These are phyloP conservation scores for Houttuynia cordata DNA, from an alignment of 164 flowering plant genomes.

Conservation along the genomic window DNA sequence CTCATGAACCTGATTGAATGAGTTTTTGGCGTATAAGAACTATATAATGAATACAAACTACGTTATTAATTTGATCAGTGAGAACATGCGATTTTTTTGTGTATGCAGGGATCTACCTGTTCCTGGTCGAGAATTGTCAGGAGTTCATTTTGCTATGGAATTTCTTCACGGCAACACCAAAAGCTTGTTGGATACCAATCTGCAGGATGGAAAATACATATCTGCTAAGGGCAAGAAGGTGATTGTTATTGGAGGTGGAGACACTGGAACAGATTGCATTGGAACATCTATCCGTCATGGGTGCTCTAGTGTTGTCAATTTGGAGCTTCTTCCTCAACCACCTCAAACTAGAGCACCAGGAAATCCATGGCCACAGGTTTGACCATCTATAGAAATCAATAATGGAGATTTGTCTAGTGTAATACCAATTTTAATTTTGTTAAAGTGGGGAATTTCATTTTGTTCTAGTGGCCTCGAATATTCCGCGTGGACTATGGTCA, in stretches of 20 bases:
- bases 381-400: background rate
- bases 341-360: slow-evolving; percentile 78
- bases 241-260: slow-evolving; percentile 98
- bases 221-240: slow-evolving; percentile 97
- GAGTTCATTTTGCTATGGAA: slow-evolving; percentile 95
- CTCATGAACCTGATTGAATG: background rate
- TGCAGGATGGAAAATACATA: slow-evolving; percentile 73
- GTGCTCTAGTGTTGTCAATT: slow-evolving; percentile 59
- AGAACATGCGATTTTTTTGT: background rate
- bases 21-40: too few species aligned
- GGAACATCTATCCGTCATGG: slow-evolving; percentile 96
- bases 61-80: background rate
- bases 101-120: slow-evolving; percentile 85
- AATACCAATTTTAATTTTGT: too few species aligned
- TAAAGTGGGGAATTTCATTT: background rate
- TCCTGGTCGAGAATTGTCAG: slow-evolving; percentile 77
- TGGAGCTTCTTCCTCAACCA: slow-evolving; percentile 89
- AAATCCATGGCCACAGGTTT: slow-evolving; percentile 99
- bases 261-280: slow-evolving; percentile 97
- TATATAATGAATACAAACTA: background rate
- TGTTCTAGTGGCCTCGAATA: slow-evolving; percentile 83
- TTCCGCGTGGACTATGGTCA: slow-evolving; percentile 99
- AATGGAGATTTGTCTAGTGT: background rate
- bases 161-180: slow-evolving; percentile 96
- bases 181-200: slow-evolving; percentile 91